These are phyloP conservation scores for Cyclotella kingstonii DNA, from an alignment of 108 stramenopile species.

Conservation along the genomic window DNA sequence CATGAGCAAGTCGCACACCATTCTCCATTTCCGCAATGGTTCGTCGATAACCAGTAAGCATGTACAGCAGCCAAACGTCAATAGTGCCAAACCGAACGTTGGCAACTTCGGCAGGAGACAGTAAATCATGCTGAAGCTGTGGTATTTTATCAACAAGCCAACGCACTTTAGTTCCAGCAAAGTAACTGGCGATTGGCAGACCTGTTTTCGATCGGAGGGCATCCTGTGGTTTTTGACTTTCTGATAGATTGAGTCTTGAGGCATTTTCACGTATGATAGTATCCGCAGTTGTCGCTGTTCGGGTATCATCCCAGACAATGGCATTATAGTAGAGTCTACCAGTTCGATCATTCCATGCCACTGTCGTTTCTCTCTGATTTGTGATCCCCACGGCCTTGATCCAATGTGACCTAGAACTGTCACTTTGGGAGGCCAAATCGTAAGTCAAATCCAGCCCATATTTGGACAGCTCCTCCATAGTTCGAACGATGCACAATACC, in stretches of 20 bases:
- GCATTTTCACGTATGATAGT: conserved; percentile 57
- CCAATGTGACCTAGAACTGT: conserved; percentile 2
- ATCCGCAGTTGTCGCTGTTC: conserved; percentile 81
- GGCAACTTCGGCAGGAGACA: conserved; percentile 38
- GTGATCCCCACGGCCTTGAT: conserved; percentile 93
- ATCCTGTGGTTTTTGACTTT: conserved; percentile 44
- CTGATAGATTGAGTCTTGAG: too few relatives aligned
- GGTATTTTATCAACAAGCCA: conserved; percentile 92
- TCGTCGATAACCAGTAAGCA: conserved; percentile 66
- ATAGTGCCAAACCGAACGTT: conserved; percentile 93
- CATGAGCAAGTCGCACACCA: conserved; percentile 55
- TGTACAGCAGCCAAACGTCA: conserved; percentile 93
- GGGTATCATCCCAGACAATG: conserved; percentile 97
- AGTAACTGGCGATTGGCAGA: conserved; percentile 94
- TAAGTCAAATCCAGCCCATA: conserved; percentile 19
- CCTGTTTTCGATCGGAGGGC: conserved; percentile 84
- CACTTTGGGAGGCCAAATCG: conserved; percentile 2
- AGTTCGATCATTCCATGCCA: conserved; percentile 91
- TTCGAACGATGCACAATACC: conserved; percentile 48
- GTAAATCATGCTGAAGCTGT: conserved; percentile 60
- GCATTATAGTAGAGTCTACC: conserved; percentile 93
- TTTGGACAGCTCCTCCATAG: conserved; percentile 39
- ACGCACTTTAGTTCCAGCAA: conserved; percentile 93
- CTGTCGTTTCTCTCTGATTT: conserved; percentile 97
- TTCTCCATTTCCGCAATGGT: conserved; percentile 59